phyloP scores from a whole-genome alignment of 345 rosid genomes.

The Eucalyptus coolabah region DNA sequence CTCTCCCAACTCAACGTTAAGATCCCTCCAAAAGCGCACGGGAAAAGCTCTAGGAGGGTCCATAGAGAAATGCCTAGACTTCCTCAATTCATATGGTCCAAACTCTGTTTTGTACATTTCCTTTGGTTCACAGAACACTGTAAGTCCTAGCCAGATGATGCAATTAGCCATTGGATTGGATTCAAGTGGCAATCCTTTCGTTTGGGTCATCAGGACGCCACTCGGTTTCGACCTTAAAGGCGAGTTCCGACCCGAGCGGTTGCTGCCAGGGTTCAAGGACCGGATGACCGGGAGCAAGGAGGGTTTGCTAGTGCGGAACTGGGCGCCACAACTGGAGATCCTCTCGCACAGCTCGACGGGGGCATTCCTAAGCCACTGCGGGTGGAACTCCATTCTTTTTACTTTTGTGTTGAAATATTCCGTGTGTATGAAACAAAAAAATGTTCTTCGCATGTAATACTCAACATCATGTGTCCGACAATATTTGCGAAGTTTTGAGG shows the following conservation, averaged over 20 bases:
- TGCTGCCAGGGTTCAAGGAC: constrained; percentile 28
- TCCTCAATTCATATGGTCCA: constrained; percentile 11
- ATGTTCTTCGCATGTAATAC: neutral
- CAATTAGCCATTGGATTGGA: constrained; percentile 31
- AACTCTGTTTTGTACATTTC: constrained; percentile 30
- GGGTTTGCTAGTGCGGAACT: constrained; percentile 26
- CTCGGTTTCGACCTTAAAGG: constrained; percentile 19
- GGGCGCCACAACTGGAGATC: constrained; percentile 47
- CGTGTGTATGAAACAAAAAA: no score
- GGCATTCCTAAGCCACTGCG: constrained; percentile 38
- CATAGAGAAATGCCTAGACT: constrained; percentile 14
- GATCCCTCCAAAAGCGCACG: neutral
- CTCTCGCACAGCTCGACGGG: constrained; percentile 24
- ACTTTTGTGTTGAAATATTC: no score
- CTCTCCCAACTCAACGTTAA: neutral
- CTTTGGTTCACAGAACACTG: constrained; percentile 44
- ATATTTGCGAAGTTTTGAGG: neutral
- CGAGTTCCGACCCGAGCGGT: constrained; percentile 23
- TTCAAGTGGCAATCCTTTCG: constrained; percentile 14
- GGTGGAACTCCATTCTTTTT: constrained; percentile 23
- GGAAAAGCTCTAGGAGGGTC: constrained; percentile 15
- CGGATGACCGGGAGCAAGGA: neutral
- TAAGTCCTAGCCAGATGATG: constrained; percentile 27
- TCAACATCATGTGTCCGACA: neutral
- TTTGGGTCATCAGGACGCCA: constrained; percentile 36